Base-by-base conservation (phyloP, 768 basidiomycete genomes). In the Macrolepiota fuliginosa region DNA sequence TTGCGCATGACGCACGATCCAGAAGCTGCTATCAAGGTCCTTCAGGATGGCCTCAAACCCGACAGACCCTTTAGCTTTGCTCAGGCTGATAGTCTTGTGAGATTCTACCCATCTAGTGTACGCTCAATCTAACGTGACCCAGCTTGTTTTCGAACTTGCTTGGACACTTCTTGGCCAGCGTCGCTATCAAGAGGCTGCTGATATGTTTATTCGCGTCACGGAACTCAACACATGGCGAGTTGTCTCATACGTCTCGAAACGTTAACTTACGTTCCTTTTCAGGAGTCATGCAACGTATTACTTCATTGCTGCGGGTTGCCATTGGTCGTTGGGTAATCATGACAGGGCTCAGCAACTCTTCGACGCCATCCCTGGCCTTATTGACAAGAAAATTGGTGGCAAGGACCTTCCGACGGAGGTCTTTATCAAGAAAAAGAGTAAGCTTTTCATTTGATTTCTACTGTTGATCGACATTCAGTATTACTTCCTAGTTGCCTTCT, bases 261-360 rank as follows among this genome's bases (percentile, higher is more conserved):
- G 15, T 4, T 13, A 19, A 17, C 13, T 64, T 6, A 13, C 45
- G 3, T 39, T 13, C 49, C 32, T n/a, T 6, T 42, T 25, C 64
- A 89, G 89, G 89, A 88, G 86, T 68, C 91, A 90, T 55, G 89
- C 82, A 2, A 92, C 91, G 10, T 92, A 92, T 70, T 85, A 86
- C 64, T 91, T 88, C 70, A 81, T 91, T 36, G 86, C 89, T 22
- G 89, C 87, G n/a, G 88, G 91, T 1, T 92, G 91, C 66, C 79
- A 87, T 65, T 68, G 88, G 52, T 83, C 86, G 0, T 64, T 86
- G 9, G 80, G 82, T 32, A 77, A 89, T 61, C 70, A 75, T n/a
- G 74, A 76, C 12, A 81, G 84, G 64, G 87, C 89, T 9, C 85
- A 89, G 70, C 72, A 72, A 58, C 71, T 91, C 12, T 69, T 91